Conservation (phyloP, 352 stramenopile species). For the Globisporangium sylvaticum region DNA sequence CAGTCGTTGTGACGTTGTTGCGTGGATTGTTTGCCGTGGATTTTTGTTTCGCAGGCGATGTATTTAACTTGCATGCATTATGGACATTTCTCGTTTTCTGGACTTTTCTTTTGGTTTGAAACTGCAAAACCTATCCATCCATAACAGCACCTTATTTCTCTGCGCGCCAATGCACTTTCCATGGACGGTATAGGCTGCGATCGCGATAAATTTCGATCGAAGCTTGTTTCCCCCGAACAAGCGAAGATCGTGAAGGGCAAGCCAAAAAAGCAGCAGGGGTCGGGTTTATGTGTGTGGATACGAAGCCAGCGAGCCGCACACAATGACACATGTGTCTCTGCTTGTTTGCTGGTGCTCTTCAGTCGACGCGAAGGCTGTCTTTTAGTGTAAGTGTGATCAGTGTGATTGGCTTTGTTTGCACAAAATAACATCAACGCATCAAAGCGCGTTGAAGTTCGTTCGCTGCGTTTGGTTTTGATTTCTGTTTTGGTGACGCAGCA, state of each 20-base stretch:
- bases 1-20: background rate
- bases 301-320: background rate
- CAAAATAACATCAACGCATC: background rate
- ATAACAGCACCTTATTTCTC: background rate
- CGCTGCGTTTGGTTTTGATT: background rate
- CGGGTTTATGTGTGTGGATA: background rate
- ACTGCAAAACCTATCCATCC: background rate
- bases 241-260: background rate
- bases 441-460: background rate
- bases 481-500: background rate
- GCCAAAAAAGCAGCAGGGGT: background rate
- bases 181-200: background rate
- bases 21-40: constrained; percentile 2
- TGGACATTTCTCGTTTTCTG: background rate
- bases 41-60: background rate
- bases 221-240: background rate
- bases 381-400: too few species aligned
- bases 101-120: too few species aligned
- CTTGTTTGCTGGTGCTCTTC: background rate
- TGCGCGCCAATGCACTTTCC: background rate
- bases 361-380: background rate
- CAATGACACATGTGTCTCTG: background rate
- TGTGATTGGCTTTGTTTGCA: too few species aligned
- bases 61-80: background rate
- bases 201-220: background rate